Evolutionary conservation across 345 rosid genomes (phyloP), one percentile per base, ranked within the genome.

Genomic region (Geranium brycei): DNA sequence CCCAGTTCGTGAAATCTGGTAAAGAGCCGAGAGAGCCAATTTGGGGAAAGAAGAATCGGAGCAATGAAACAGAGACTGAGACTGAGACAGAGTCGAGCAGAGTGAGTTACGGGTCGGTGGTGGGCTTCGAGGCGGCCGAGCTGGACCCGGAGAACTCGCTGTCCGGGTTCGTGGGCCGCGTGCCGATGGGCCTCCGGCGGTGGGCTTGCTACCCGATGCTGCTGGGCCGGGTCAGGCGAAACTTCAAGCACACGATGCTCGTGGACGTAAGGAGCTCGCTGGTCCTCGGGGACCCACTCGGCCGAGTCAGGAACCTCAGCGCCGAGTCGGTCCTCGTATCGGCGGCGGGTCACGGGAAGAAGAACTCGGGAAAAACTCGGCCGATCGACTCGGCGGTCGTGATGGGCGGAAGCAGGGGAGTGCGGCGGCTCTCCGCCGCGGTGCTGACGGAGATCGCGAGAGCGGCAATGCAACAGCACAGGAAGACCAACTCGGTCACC

Each of bases 121-220:
- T 85, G 59, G 82, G 90, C 11, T 93, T 93, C 65, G 91, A 86
- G 17, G 86, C 78, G 60, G 77, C 67, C 47, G 99, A 89, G 79
- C 82, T 93, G 62, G 96, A 89, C 75, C 89, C 97, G 18, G 97
- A 93, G 74, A 80, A 83, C 80, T 85, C 99, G 63, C 79, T 93
- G 0, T 69, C 89, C 10, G 99, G 99, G 51, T 93, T 93, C 19
- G 38, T 93, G 58, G 87, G 86, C 40, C 82, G 81, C 56, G 86
- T 86, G 35, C 95, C 95, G 0, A 23, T 23, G 28, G 28, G 28
- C 28, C 28, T 23, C 28, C 28, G 28, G 28, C 28, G 28, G 28
- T 23, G 28, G 28, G 28, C 28, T 23, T 23, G 28, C 28, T 23
- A 23, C 41, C 88, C 95, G 18, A 87, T 93, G 96, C 73, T 93